phyloP scores from a whole-genome alignment of 2,329 filamentous ascomycete genomes.

The Leptographium wingfieldii region DNA sequence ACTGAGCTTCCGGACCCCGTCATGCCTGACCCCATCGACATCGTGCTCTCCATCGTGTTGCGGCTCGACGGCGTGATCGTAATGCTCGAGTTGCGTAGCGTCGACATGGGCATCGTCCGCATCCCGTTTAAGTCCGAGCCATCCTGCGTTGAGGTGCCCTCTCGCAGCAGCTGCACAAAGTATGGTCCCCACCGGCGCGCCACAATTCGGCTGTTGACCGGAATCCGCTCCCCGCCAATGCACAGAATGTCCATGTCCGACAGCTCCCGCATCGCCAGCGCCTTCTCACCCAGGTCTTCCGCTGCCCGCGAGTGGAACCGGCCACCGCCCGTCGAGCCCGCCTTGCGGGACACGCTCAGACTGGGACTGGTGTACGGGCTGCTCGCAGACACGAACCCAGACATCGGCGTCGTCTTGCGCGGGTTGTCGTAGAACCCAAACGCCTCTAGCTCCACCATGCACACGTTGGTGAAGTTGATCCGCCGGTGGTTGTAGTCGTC shows the following conservation, averaged over 20 bases:
- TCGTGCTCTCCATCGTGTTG: conserved; percentile 33
- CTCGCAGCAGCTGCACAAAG: conserved; percentile 81
- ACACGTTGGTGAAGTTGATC: conserved; percentile 95
- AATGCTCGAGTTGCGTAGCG: conserved; percentile 63
- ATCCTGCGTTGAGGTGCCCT: conserved; percentile 60
- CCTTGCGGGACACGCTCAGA: conserved; percentile 44
- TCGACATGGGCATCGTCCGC: conserved; percentile 49
- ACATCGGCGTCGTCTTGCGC: conserved; percentile 62
- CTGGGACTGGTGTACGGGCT: conserved; percentile 48
- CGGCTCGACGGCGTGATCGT: conserved; percentile 66
- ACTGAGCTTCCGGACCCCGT: conserved; percentile 22
- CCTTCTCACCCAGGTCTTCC: conserved; percentile 73
- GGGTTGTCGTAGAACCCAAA: conserved; percentile 98
- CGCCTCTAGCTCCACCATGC: conserved; percentile 91
- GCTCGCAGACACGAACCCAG: conserved; percentile 75
- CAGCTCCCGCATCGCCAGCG: conserved; percentile 68
- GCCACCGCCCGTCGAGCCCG: conserved; percentile 58
- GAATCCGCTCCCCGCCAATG: conserved; percentile 79
- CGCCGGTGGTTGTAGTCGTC: conserved; percentile 97
- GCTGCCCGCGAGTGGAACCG: conserved; percentile 64
- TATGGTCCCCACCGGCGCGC: conserved; percentile 88
- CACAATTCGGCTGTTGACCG: conserved; percentile 83
- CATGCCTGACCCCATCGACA: conserved; percentile 25
- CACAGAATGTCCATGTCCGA: conserved; percentile 96
- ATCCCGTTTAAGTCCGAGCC: conserved; percentile 66